Conservation (phyloP, 257 asterid genomes). For the Catharanthus roseus region DNA sequence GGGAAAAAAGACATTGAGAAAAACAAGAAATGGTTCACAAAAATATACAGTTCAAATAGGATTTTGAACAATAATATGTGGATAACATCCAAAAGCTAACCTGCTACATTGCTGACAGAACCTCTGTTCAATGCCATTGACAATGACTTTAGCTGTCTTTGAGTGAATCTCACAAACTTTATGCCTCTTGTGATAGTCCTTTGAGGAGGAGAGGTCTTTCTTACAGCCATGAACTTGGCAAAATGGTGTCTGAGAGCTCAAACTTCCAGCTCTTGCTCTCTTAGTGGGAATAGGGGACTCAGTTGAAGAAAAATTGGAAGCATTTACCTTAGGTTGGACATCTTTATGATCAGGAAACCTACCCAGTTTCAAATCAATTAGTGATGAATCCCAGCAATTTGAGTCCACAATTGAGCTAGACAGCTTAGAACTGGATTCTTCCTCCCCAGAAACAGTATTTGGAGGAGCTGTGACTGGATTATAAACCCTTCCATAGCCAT, state of each 20-base stretch:
- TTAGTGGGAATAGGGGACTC: conserved; percentile 26
- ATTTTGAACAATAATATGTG: neutral
- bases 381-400: conserved; percentile 23
- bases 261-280: conserved; percentile 30
- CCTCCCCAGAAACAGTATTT: conserved; percentile 20
- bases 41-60: neutral
- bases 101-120: conserved; percentile 58
- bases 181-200: conserved; percentile 45
- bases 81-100: conserved; percentile 14
- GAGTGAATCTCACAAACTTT: conserved; percentile 51
- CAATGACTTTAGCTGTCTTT: conserved; percentile 37
- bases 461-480: conserved; percentile 5
- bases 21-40: no score
- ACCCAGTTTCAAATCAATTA: conserved; percentile 41
- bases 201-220: conserved; percentile 38
- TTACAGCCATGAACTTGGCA: conserved; percentile 46
- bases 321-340: conserved; percentile 5
- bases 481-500: conserved; percentile 8
- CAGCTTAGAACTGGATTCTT: conserved; percentile 29
- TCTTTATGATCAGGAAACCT: conserved; percentile 30
- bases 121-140: conserved; percentile 43
- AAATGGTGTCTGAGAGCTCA: conserved; percentile 25
- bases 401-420: conserved; percentile 27
- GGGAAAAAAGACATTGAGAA: no score
- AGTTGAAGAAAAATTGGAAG: conserved; percentile 17